Evolutionary conservation across 2,329 filamentous ascomycete genomes (phyloP).

Genomic region (Neocatenulostroma microsporum): DNA sequence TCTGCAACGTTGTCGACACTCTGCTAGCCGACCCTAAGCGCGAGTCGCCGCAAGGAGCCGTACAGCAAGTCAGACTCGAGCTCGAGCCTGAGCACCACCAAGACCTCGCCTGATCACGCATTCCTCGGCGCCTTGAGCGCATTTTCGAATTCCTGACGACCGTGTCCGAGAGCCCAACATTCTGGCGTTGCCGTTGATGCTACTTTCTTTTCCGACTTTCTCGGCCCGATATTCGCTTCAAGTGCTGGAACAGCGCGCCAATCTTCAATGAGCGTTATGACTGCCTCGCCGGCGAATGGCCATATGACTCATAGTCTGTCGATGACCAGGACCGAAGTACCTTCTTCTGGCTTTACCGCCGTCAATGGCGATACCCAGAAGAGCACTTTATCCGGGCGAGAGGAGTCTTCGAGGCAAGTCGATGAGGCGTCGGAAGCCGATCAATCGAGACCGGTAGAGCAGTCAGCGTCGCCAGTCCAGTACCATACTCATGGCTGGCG

Average conservation of each 20-base stretch:
- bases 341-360: slow-evolving; percentile 23
- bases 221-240: slow-evolving; percentile 8
- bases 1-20: no score
- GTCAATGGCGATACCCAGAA: slow-evolving; percentile 24
- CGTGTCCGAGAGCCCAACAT: slow-evolving; percentile 2
- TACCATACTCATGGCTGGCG: slow-evolving; percentile 14
- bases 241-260: slow-evolving; percentile 7
- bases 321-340: slow-evolving; percentile 14
- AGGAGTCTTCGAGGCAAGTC: no score
- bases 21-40: slow-evolving; percentile 8
- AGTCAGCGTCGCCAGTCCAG: no score
- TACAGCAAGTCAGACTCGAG: no score
- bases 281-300: slow-evolving; percentile 13
- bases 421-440: no score
- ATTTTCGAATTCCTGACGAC: background rate
- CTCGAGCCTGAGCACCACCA: no score
- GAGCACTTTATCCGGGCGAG: no score
- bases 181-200: slow-evolving; percentile 3
- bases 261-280: slow-evolving; percentile 16
- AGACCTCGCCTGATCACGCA: no score
- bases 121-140: slow-evolving; percentile 4
- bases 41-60: slow-evolving; percentile 5
- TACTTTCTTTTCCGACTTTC: slow-evolving; percentile 1
- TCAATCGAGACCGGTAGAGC: no score
- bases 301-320: slow-evolving; percentile 11